Evolutionary conservation across 2,329 filamentous ascomycete species (phyloP), one percentile per base, ranked within the genome.

Genomic region (Aspergillus piperis): DNA sequence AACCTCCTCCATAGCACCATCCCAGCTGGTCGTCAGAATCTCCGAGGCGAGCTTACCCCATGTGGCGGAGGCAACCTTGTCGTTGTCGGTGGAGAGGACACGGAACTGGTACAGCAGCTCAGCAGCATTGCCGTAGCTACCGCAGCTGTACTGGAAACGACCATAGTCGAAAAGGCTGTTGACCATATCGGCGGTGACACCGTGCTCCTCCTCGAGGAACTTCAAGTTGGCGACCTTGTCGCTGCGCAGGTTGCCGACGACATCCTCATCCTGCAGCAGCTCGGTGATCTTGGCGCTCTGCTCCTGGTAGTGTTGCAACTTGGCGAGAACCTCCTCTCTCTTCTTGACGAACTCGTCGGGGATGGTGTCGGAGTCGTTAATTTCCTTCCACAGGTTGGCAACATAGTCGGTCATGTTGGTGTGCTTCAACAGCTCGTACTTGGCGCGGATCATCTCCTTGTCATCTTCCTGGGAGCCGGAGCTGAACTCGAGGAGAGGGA

Each of bases 401-500:
- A 98, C 91, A 77, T 96, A 99, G 80, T 99, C 95, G 72, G 90
- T 95, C 95, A 99, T 99, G 84, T 98, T 97, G 73, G 95, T 98
- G 78, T 92, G 89, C 82, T 96, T 94, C 69, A 99, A 87, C 61
- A 99, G 88, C 80, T 94, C 89, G 78, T 94, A 96, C 80, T 96
- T 96, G 71, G 92, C 88, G 75, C 90, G 87, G 65, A 89, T 89
- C 71, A 96, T 88, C 77, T 93, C 88, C 71, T 84, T 85, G 69
- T 87, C 86, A 73, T 92, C 90, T 76, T 92, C 88, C 67, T 96
- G 88, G 74, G 89, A 25, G 8, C 53, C 88, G 73, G 88, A 88
- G 72, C 90, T 85, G 80, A 96, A 97, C 82, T 97, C 93, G 76
- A 99, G 89, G 66, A 99, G 86, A 68, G 95, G 95, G 82, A 96